Evolutionary conservation across 2,329 filamentous ascomycete genomes (phyloP), one percentile per base, ranked within the genome.

Genomic region (Dryadomyces quercivorus): DNA sequence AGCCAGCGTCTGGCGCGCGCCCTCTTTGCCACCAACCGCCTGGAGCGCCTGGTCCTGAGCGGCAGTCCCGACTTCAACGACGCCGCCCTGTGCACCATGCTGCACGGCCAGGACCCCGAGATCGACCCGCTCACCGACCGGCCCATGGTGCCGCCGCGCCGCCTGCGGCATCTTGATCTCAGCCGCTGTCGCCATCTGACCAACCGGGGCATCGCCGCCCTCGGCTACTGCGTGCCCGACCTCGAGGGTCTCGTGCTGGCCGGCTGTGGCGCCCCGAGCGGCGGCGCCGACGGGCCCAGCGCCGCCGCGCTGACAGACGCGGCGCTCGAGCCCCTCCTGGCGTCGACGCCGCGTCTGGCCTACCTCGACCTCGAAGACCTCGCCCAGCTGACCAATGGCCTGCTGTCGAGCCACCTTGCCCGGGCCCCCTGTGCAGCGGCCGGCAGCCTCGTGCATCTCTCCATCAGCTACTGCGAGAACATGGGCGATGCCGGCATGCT

Each of bases 361-460:
- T 88, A 94, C 64, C 75, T 98, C 45, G 93, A 97, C 61, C 72
- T 97, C 2, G 93, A 98, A 68, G 91, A 96, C 61, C 75, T 96
- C 13, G 76, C 82, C 5, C 75, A 83, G 31, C 71, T 97, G 15
- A 91, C 86, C 18, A 94, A 97, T 64, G 70, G 73, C 4, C 72
- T 89, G 1, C 72, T 96, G 2, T 77, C 77, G 0, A 77, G 89
- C 54, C 81, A 86, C 58, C 74, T 98, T 8, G 83, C 89, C 50
- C 85, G 81, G 61, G 80, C 88, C 0, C 85, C 88, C 0, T 95
- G 88, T 64, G 50, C 16, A 2, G 16, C 49, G 2, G 85, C 85
- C 0, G 68, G 76, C 1, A 74, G 71, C 21, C 74, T 98, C 7
- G 77, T 86, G 60, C 90, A 96, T 64, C 76, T 97, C 6, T 91